Evolutionary conservation across 176 grass and related monocot species (phyloP), one percentile per base, ranked within the genome.

Genomic region (Elymus sibiricus): DNA sequence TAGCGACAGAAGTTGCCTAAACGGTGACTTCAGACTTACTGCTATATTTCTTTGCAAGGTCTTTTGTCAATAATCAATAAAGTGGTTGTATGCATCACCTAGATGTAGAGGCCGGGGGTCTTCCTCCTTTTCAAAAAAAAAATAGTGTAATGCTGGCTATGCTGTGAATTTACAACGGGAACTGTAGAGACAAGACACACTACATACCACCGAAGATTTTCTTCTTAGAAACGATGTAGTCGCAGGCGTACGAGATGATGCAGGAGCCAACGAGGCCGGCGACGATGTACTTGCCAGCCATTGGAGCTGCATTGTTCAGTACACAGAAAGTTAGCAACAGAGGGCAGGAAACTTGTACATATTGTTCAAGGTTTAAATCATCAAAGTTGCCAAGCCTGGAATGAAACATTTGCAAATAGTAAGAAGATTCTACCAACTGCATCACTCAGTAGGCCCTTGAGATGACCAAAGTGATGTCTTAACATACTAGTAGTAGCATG

Each of bases 131-230:
- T 51, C 75, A 38, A 12, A 55, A 25, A n/a, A 3, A 3, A 77
- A 14, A 42, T 63, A 17, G 5, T 76, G 70, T 64, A 19, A n/a
- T n/a, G n/a, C n/a, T n/a, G n/a, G n/a, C n/a, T n/a, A 7, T 31
- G 55, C 19, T 28, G 39, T 53, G 3, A 37, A 77, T 67, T 77
- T 5, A 77, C 8, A 14, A 37, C 1, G 4, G 22, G 43, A 38
- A 44, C 68, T 60, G 27, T 25, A 44, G 5, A 26, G 24, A 17
- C 21, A n/a, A 26, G 53, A 61, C 9, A 32, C 9, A 22, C 29
- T 25, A 92, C 74, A 0, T 55, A 76, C 95, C 95, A 86, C 95
- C 95, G 42, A 97, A 92, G 21, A 97, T 80, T 88, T 97, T 97
- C 84, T 91, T 90, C 22, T 97, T 86, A 62, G 95, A 78, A 74